Percentiles rank a stretch among this genome's conserved stretches.
These are phyloP conservation scores for Termitomyces bulborhizus DNA, from an alignment of 768 basidiomycete species.

Conservation along the genomic window DNA sequence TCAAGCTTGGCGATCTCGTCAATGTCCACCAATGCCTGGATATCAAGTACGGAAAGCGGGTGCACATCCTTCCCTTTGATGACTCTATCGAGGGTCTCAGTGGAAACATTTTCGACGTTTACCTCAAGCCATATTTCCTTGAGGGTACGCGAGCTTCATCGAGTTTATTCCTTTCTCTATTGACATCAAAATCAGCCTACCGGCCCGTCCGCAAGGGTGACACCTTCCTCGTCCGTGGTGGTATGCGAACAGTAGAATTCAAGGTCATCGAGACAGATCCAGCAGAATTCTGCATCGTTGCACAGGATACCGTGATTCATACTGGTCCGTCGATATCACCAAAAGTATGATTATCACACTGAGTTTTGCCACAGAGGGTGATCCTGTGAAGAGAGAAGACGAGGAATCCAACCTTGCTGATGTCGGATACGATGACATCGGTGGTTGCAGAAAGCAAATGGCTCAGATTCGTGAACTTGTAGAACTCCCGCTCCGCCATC, in stretches of 20 bases:
- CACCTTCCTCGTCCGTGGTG: conserved; percentile 98
- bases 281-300: conserved; percentile 96
- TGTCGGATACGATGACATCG: conserved; percentile 98
- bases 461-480: conserved; percentile 99
- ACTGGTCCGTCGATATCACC: conserved; percentile 45
- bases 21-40: conserved; percentile 95
- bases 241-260: conserved; percentile 98
- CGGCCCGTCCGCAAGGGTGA: conserved; percentile 96
- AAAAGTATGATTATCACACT: conserved; percentile 8
- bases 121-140: conserved; percentile 98
- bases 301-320: conserved; percentile 97
- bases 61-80: conserved; percentile 96
- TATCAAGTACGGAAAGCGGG: conserved; percentile 98
- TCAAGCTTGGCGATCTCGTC: conserved; percentile 95
- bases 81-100: conserved; percentile 97
- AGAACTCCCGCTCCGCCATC: conserved; percentile 95
- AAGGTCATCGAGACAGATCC: conserved; percentile 99
- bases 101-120: conserved; percentile 98
- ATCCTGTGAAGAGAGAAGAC: conserved; percentile 97
- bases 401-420: conserved; percentile 95
- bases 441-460: conserved; percentile 99
- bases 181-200: conserved; percentile 52
- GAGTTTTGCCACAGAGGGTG: conserved; percentile 63
- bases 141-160: conserved; percentile 51
- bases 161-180: neutral